Evolutionary conservation across 768 basidiomycete genomes (phyloP), one percentile per base, ranked within the genome.

Genomic region (Coprinellus micaceus): DNA sequence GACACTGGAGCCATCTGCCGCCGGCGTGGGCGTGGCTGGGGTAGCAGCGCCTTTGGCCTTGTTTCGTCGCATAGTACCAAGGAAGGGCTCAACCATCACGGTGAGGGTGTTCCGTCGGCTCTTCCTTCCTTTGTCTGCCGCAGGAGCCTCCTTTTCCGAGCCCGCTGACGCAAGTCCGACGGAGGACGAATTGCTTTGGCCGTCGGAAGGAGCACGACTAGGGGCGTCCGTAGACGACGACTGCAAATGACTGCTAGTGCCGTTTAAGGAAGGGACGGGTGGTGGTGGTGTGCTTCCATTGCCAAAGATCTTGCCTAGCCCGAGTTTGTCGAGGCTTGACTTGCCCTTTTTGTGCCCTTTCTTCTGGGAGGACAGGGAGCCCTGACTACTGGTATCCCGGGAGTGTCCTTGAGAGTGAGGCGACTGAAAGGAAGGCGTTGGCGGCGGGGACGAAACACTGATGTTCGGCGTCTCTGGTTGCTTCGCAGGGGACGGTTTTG

Each of bases 71-170:
- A 78, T 78, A 0, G 80, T 75, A 40, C 83, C 78, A 53, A 77
- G 80, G 60, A 94, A 74, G 6, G 89, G 88, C 65, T 91, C 89
- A 1, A 91, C 88, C 83, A 94, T 91, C 39, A 94, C 82, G 0
- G 88, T 92, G 59, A 97, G 77, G 0, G 94, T 95, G 70, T 90
- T 94, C 63, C 92, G 73, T 64, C 87, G 77, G 59, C 72, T 77
- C 70, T 85, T 85, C 76, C 83, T 91, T 37, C 67, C 68, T 56
- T 69, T 67, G 49, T 73, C 68, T 41, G 71, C 73, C 21, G 65
- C 62, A 21, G 55, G 62, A 19, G 72, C 64, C 58, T 68, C 66
- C 51, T 72, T 64, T 26, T 73, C 72, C 11, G 65, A 64, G n/a
- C n/a, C n/a, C 17, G 60, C 62, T 21, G 69, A 64, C 52, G 67